Percentiles rank a stretch among this genome's conserved stretches.
Conservation (phyloP, 2,329 filamentous ascomycete species). For the Chrysosporium queenslandicum region DNA sequence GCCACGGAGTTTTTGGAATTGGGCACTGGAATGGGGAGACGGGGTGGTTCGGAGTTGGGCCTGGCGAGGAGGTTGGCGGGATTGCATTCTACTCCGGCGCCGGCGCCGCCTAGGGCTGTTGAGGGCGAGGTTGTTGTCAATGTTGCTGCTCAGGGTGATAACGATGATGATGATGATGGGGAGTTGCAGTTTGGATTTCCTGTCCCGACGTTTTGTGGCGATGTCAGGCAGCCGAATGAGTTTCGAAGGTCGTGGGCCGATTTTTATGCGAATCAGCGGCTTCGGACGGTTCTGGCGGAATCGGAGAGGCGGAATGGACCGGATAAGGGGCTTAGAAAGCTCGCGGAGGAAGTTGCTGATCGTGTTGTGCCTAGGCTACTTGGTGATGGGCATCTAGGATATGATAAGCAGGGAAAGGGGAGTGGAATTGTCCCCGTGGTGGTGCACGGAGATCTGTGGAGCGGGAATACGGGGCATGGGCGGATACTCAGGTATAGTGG, state of each 20-base stretch:
- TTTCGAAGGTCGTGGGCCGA: conserved; percentile 68
- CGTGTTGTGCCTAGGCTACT: conserved; percentile 68
- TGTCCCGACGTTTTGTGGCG: conserved; percentile 73
- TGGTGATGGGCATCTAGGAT: conserved; percentile 54
- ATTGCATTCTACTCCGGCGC: conserved; percentile 66
- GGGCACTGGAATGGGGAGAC: conserved; percentile 45
- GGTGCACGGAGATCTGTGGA: conserved; percentile 90
- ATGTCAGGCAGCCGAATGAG: conserved; percentile 69
- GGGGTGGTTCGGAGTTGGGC: conserved; percentile 29
- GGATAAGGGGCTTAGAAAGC: conserved; percentile 50
- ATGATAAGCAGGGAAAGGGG: conserved; percentile 32
- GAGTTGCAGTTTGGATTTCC: conserved; percentile 71
- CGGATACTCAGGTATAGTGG: conserved; percentile 41
- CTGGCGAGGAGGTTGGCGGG: conserved; percentile 68
- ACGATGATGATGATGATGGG: conserved; percentile 42
- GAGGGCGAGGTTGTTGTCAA: background rate
- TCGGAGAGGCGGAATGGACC: conserved; percentile 52
- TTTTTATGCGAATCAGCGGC: conserved; percentile 69
- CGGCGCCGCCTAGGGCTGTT: conserved; percentile 26
- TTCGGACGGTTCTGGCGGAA: conserved; percentile 54
- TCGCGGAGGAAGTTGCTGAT: conserved; percentile 55
- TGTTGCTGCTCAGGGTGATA: conserved; percentile 16
- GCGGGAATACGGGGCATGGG: conserved; percentile 65
- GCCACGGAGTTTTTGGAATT: conserved; percentile 17
- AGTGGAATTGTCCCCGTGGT: conserved; percentile 63